These are phyloP conservation scores for Hypoxylon sp. DNA, from an alignment of 2,329 filamentous ascomycete species.

Conservation along the genomic window DNA sequence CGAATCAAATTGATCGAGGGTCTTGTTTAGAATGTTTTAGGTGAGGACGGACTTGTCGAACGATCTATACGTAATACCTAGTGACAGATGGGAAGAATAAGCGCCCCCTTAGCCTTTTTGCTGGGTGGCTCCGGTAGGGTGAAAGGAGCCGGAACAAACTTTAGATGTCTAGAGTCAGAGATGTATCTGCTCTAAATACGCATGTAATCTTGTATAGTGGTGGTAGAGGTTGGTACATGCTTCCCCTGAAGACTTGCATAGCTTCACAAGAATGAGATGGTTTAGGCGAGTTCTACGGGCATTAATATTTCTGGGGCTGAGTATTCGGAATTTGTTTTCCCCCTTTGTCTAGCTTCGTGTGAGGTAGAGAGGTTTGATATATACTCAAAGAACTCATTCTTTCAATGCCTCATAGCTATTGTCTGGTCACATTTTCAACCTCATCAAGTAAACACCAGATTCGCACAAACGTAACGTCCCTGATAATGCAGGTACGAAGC, in stretches of 20 bases:
- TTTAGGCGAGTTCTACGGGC: no score
- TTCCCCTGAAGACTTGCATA: neutral
- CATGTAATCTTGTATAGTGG: neutral
- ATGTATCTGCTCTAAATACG: neutral
- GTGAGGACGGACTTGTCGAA: neutral
- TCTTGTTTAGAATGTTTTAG: neutral
- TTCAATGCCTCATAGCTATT: neutral
- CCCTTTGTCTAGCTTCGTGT: neutral
- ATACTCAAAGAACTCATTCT: neutral
- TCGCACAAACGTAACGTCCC: neutral
- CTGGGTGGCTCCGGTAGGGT: neutral
- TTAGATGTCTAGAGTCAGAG: neutral
- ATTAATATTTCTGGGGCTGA: no score
- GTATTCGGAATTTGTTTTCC: no score
- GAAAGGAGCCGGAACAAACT: conserved; percentile 14
- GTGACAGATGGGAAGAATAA: neutral
- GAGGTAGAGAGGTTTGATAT: neutral
- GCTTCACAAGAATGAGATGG: no score
- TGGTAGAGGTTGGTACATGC: neutral
- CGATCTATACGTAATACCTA: conserved; percentile 1
- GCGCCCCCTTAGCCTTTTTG: neutral
- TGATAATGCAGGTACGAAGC: conserved; percentile 30
- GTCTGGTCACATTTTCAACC: neutral
- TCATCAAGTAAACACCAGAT: conserved; percentile 1
- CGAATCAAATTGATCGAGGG: neutral